Evolutionary conservation across 2,329 filamentous ascomycete species (phyloP).

Genomic region (Clonostachys byssicola): DNA sequence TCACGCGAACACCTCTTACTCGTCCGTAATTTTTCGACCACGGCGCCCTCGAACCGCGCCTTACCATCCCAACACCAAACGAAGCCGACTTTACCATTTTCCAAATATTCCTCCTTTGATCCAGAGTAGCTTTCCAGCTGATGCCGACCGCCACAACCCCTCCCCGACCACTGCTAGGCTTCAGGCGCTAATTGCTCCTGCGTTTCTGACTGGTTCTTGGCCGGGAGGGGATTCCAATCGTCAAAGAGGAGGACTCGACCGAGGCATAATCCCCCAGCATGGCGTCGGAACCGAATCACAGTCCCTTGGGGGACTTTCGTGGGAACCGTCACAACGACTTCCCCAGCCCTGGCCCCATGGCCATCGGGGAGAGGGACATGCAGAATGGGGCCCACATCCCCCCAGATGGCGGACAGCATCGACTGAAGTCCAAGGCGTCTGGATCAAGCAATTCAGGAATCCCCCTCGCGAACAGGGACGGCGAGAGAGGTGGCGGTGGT

Average conservation of each 20-base stretch:
- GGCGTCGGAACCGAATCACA: too few relatives aligned
- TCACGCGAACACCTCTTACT: too few relatives aligned
- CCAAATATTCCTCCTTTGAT: too few relatives aligned
- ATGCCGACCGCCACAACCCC: slow-evolving; percentile 27
- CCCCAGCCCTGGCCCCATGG: too few relatives aligned
- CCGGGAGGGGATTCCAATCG: slow-evolving; percentile 11
- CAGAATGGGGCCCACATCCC: slow-evolving; percentile 24
- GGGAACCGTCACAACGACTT: too few relatives aligned
- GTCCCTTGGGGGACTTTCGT: too few relatives aligned
- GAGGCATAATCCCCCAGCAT: too few relatives aligned
- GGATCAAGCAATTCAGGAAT: slow-evolving; percentile 23
- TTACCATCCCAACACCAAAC: too few relatives aligned
- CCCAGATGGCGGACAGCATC: slow-evolving; percentile 25
- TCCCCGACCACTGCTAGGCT: slow-evolving; percentile 22
- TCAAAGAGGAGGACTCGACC: too few relatives aligned
- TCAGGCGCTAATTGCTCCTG: slow-evolving; percentile 20
- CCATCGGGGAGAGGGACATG: slow-evolving; percentile 2
- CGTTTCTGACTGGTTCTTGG: slow-evolving; percentile 10
- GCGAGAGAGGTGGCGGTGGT: background rate
- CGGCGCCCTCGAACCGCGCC: too few relatives aligned
- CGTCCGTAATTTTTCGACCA: too few relatives aligned
- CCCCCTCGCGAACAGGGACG: slow-evolving; percentile 10
- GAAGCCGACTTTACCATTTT: too few relatives aligned
- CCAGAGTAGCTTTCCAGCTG: slow-evolving; percentile 11
- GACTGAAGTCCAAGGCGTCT: slow-evolving; percentile 25